Evolutionary conservation across 805 yeast species (phyloP), one percentile per base, ranked within the genome.

Genomic region (Wickerhamiella sorbophila): DNA sequence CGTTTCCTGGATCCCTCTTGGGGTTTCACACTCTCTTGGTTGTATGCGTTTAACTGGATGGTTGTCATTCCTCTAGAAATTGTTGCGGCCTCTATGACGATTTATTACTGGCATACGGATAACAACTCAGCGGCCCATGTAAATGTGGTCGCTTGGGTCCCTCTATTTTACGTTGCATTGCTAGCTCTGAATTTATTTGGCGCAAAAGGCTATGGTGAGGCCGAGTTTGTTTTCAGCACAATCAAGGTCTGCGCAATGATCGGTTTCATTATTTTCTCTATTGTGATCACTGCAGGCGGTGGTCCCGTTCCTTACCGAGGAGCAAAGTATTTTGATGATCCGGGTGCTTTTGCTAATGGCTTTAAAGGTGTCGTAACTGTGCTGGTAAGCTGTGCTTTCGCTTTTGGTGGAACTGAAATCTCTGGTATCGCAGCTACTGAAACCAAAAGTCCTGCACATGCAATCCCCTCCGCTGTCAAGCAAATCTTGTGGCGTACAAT

Each of bases 401-500:
- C 85, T 8, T 79, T 67, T 54, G 68, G 74, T 35, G 86, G 86
- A 52, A 71, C 79, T 20, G 85, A 79, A 59, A 54, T 67, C 29
- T 74, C 77, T 46, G 84, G 81, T 57, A 69, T 79, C 44, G 75
- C 84, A 6, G 79, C 78, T 44, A 79, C 79, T 35, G 88, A 80
- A 61, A 74, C 81, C 40, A 66, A 73, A 48, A 73, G 68, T 68
- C 84, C 87, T 39, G 65, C 82, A 52, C 66, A 67, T 46, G 70
- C 74, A 48, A 72, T 81, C 45, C 85, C 87, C 48, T 72, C 72
- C 53, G 87, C 87, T 36, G 70, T 74, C 52, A 74, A 67, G 54
- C 66, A 76, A 58, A 75, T 82, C 16, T 72, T 80, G 55, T 78
- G 70, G 66, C 75, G 82, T 62, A 75, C 79, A 43, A 55, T 75